phyloP scores from a whole-genome alignment of 2,329 filamentous ascomycete species.

The Neocucurbitaria cava region DNA sequence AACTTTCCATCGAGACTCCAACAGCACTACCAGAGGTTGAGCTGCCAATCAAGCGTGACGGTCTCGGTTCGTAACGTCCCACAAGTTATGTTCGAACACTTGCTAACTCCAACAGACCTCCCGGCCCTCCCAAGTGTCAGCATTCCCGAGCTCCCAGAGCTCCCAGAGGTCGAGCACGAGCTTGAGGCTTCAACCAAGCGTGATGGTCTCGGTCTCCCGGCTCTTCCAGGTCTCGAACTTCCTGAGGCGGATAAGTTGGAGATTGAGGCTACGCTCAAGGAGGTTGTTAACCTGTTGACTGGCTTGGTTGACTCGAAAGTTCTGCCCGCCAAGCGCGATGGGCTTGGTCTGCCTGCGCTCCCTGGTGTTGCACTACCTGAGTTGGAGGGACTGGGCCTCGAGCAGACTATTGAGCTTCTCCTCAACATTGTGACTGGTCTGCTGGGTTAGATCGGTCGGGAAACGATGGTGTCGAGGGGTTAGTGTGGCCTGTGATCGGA shows the following conservation, averaged over 20 bases:
- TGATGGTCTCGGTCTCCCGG: not conserved
- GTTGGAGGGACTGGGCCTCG: not conserved
- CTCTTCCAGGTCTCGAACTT: not conserved
- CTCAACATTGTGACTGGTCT: slow-evolving; percentile 7
- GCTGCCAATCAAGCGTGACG: not conserved
- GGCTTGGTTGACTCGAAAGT: not conserved
- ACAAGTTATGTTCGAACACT: not conserved
- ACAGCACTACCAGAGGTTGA: too few species aligned
- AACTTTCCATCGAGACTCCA: too few species aligned
- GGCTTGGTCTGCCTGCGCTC: slow-evolving; percentile 1
- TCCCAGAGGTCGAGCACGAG: not conserved
- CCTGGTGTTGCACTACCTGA: slow-evolving; percentile 1
- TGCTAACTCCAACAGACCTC: not conserved
- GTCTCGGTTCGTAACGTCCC: not conserved
- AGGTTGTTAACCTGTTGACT: slow-evolving; percentile 1
- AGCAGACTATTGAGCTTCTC: not conserved
- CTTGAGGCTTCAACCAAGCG: not conserved
- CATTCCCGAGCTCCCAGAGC: too few species aligned
- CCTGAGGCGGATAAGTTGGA: not conserved
- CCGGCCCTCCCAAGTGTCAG: not conserved
- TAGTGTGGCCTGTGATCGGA: not conserved
- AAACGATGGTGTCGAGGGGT: not conserved
- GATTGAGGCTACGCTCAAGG: not conserved
- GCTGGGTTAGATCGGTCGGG: not conserved
- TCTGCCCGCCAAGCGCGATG: not conserved